Conservation (phyloP, 345 rosid genomes). For the Turritis glabra region DNA sequence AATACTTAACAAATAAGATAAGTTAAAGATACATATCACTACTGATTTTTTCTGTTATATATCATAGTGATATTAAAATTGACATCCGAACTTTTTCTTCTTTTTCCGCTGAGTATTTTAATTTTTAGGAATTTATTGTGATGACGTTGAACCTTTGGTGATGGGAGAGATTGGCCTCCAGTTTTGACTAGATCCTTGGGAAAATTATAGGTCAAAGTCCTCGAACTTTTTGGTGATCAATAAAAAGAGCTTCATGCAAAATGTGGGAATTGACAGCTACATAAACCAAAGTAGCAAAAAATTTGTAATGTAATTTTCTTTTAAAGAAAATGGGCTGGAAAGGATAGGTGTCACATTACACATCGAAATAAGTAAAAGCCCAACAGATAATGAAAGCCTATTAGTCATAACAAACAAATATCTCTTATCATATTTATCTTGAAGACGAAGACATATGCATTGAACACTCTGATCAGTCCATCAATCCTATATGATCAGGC, state of each 20-base stretch:
- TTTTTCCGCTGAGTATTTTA: too few relatives aligned
- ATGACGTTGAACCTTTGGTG: background rate
- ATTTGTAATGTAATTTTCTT: too few relatives aligned
- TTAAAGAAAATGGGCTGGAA: background rate
- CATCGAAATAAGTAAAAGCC: background rate
- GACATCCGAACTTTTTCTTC: too few relatives aligned
- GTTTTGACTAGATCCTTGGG: background rate
- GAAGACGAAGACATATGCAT: too few relatives aligned
- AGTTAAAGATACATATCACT: background rate
- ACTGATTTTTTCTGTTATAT: too few relatives aligned
- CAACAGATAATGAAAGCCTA: background rate
- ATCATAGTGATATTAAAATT: too few relatives aligned
- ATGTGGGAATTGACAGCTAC: background rate
- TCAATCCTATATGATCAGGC: too few relatives aligned
- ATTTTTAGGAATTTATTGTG: background rate
- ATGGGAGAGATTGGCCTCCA: background rate
- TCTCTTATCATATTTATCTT: too few relatives aligned
- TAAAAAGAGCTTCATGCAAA: background rate
- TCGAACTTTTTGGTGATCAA: background rate
- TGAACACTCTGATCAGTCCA: too few relatives aligned
- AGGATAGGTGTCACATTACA: background rate
- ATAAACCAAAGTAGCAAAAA: background rate
- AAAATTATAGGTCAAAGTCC: background rate
- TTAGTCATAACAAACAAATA: too few relatives aligned
- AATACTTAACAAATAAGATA: background rate